phyloP scores from a whole-genome alignment of 768 basidiomycete species.

The Collybiopsis confluens region DNA sequence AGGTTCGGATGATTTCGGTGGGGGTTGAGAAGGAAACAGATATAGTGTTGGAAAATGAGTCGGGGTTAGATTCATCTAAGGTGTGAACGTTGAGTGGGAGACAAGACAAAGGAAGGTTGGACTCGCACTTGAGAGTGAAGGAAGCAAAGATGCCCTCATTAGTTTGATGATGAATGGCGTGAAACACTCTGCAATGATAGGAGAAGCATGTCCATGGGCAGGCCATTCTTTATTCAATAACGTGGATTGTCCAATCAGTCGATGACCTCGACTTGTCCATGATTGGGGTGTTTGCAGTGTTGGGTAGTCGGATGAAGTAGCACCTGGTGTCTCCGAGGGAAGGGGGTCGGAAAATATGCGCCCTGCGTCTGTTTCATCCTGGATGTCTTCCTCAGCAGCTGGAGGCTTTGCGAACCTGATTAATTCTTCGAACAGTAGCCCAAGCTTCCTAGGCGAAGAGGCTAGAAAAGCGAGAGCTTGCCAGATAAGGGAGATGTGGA shows the following conservation, averaged over 20 bases:
- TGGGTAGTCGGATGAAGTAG: not conserved
- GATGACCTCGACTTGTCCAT: constrained; percentile 1
- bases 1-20: not conserved
- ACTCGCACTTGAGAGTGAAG: no score
- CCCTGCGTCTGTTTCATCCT: not conserved
- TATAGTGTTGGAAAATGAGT: no score
- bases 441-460: not conserved
- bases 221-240: not conserved
- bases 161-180: constrained; percentile 1
- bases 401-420: not conserved
- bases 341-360: no score
- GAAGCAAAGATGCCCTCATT: not conserved
- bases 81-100: no score
- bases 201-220: not conserved
- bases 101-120: no score
- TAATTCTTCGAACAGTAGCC: not conserved
- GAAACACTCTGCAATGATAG: constrained; percentile 1
- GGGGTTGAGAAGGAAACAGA: not conserved
- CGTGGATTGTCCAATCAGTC: not conserved
- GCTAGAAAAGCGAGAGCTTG: constrained; percentile 1
- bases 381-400: not conserved
- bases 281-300: not conserved
- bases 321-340: not conserved
- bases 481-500: constrained; percentile 2
- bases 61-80: not conserved